A percentile compares a stretch with the other conserved stretches of the same genome.
Conservation (phyloP, 352 stramenopile genomes). For the Pythium monospermum region DNA sequence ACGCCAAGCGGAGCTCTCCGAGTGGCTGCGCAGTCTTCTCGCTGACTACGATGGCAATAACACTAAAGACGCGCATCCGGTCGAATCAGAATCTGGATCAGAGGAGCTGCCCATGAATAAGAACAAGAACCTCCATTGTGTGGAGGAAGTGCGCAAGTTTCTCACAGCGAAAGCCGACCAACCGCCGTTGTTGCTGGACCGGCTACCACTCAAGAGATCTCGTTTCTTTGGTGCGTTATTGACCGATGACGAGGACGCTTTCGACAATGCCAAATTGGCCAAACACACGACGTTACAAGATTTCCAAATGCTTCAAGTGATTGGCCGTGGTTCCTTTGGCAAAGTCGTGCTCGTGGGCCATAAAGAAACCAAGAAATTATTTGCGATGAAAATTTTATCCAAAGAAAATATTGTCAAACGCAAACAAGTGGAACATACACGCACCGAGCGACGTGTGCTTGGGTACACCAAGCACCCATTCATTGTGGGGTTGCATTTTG, state of each 20-base stretch:
- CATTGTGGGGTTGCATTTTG: conserved; percentile 85
- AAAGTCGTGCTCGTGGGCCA: conserved; percentile 87
- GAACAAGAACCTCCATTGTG: conserved; percentile 67
- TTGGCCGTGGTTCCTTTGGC: conserved; percentile 90
- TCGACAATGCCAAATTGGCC: conserved; percentile 21
- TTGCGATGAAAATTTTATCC: conserved; percentile 91
- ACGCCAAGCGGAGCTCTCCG: conserved; percentile 58
- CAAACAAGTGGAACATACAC: conserved; percentile 87
- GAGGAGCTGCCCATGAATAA: too few relatives aligned
- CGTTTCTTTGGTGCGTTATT: conserved; percentile 65
- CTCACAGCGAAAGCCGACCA: conserved; percentile 81
- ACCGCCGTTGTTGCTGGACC: conserved; percentile 65
- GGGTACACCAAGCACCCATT: conserved; percentile 82
- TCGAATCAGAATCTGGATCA: too few relatives aligned
- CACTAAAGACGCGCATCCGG: too few relatives aligned
- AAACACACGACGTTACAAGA: conserved; percentile 60
- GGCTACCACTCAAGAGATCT: conserved; percentile 54
- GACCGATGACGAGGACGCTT: conserved; percentile 49
- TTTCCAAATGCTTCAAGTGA: conserved; percentile 85
- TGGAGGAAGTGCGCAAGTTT: conserved; percentile 77
- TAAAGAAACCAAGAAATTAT: conserved; percentile 84
- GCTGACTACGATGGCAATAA: conserved; percentile 76
- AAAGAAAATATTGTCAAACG: conserved; percentile 89
- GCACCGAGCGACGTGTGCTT: conserved; percentile 81
- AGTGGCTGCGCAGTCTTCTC: conserved; percentile 62